Percentiles rank a stretch among this genome's conserved stretches.
These are phyloP conservation scores for Tinospora cordifolia DNA, from an alignment of 164 flowering plant genomes.

Conservation along the genomic window DNA sequence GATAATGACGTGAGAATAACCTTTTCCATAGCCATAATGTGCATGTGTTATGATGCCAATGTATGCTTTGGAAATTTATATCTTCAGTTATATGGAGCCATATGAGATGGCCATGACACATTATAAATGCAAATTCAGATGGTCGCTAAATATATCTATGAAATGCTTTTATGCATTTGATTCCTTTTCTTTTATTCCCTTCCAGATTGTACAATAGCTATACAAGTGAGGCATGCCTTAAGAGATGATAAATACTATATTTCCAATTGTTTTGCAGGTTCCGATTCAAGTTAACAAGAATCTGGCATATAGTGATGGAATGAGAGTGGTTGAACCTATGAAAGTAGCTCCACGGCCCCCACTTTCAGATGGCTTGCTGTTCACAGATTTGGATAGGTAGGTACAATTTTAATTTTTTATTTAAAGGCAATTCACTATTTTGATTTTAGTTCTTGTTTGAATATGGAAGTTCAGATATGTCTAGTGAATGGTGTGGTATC, in stretches of 20 bases:
- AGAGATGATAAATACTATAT: neutral
- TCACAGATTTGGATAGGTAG: slow-evolving; percentile 71
- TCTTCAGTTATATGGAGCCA: no score
- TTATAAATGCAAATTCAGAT: no score
- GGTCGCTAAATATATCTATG: no score
- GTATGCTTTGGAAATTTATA: no score
- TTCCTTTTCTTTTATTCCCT: no score
- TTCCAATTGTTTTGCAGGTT: slow-evolving; percentile 39
- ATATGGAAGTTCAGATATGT: neutral
- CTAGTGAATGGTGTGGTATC: neutral
- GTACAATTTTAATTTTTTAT: slow-evolving; percentile 23
- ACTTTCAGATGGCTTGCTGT: slow-evolving; percentile 68
- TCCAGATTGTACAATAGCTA: no score
- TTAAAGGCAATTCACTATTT: neutral
- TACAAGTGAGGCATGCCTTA: neutral
- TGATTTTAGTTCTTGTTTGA: neutral
- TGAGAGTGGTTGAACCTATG: slow-evolving; percentile 72
- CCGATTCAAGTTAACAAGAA: slow-evolving; percentile 95
- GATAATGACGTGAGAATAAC: no score
- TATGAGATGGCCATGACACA: no score
- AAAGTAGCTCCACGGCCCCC: slow-evolving; percentile 38
- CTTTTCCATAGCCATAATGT: no score
- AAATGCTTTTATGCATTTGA: no score
- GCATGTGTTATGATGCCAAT: no score
- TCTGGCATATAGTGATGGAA: slow-evolving; percentile 86